Conservation (phyloP, 768 basidiomycete species). For the Gelatoporia subvermispora region DNA sequence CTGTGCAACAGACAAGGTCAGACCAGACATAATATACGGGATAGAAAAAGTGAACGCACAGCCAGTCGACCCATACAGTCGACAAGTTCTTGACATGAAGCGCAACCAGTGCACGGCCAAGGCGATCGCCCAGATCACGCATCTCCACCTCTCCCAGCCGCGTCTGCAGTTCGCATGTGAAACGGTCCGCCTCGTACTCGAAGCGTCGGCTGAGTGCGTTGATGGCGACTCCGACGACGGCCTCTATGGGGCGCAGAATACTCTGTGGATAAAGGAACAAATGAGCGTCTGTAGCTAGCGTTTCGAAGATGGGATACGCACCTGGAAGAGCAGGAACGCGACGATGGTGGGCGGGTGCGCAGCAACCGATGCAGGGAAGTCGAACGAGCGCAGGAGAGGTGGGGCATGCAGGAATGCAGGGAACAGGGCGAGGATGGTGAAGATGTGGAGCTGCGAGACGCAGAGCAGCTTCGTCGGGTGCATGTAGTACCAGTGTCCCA, state of each 20-base stretch:
- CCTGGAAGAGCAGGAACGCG: slow-evolving; percentile 85
- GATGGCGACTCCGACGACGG: slow-evolving; percentile 65
- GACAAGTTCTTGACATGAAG: slow-evolving; percentile 91
- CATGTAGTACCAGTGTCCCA: slow-evolving; percentile 92
- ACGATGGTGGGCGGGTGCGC: slow-evolving; percentile 73
- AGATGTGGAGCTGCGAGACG: slow-evolving; percentile 84
- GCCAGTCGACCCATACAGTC: slow-evolving; percentile 92
- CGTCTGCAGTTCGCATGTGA: slow-evolving; percentile 70
- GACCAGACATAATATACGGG: neutral
- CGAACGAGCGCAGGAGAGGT: slow-evolving; percentile 74
- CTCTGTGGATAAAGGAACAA: slow-evolving; percentile 37
- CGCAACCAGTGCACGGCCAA: slow-evolving; percentile 76
- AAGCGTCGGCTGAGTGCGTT: slow-evolving; percentile 82
- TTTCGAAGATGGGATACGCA: slow-evolving; percentile 10
- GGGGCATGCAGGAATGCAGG: slow-evolving; percentile 85
- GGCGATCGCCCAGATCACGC: slow-evolving; percentile 81
- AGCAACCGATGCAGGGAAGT: slow-evolving; percentile 64
- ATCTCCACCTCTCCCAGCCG: slow-evolving; percentile 47
- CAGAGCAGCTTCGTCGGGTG: slow-evolving; percentile 88
- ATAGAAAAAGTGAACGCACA: slow-evolving; percentile 44
- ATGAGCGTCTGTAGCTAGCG: neutral
- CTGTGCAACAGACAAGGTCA: slow-evolving; percentile 30
- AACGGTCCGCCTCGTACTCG: slow-evolving; percentile 91
- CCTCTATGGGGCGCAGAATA: slow-evolving; percentile 77
- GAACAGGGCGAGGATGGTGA: slow-evolving; percentile 81